phyloP scores from a whole-genome alignment of 1,139 yeast genomes.

The Geotrichum australiense region DNA sequence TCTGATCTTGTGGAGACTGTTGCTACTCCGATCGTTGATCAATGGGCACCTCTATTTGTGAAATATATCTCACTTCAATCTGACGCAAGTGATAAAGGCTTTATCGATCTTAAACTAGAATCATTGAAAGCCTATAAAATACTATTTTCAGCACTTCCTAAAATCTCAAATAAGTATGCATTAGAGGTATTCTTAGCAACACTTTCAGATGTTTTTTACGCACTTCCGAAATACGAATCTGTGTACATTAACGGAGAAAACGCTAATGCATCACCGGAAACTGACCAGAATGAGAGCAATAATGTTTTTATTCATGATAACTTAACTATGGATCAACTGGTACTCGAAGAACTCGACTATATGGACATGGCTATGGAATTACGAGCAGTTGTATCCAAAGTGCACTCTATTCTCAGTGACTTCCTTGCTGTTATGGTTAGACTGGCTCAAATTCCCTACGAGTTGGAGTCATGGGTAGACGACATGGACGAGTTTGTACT shows the following conservation, averaged over 20 bases:
- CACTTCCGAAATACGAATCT: constrained; percentile 11
- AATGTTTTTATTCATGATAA: constrained; percentile 24
- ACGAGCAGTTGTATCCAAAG: constrained; percentile 7
- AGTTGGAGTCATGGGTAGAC: constrained; percentile 34
- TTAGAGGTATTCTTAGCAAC: constrained; percentile 12
- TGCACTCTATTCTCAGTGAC: constrained; percentile 10
- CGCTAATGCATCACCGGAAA: constrained; percentile 18
- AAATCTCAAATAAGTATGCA: constrained; percentile 9
- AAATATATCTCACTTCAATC: constrained; percentile 20
- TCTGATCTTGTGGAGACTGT: constrained; percentile 16
- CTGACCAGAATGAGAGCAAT: constrained; percentile 24
- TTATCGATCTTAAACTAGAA: constrained; percentile 14
- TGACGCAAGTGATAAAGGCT: constrained; percentile 10
- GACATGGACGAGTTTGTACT: constrained; percentile 68
- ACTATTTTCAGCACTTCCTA: constrained; percentile 13
- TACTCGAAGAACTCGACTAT: constrained; percentile 14
- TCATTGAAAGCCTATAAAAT: constrained; percentile 14
- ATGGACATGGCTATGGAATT: constrained; percentile 16
- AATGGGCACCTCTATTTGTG: constrained; percentile 28
- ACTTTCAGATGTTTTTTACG: constrained; percentile 8
- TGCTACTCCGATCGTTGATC: constrained; percentile 25
- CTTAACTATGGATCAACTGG: constrained; percentile 13
- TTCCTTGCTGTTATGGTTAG: constrained; percentile 20
- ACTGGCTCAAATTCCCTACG: constrained; percentile 28
- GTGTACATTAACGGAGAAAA: constrained; percentile 8